Conservation (phyloP, 2,329 filamentous ascomycete species). For the Daldinia sp. region DNA sequence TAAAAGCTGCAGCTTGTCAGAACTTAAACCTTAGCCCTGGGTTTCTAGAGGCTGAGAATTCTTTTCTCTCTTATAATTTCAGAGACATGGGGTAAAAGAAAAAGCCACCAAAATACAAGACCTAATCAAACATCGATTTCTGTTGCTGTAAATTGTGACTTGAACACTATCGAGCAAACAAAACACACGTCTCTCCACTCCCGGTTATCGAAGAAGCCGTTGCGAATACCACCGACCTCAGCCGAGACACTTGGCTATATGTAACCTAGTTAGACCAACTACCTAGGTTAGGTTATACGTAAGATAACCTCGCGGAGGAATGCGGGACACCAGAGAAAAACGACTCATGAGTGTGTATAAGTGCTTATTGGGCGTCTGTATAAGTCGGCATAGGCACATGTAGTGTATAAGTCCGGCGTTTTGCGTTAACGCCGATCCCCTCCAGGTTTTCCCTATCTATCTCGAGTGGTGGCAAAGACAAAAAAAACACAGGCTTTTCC, state of each 20-base stretch:
- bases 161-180: not conserved
- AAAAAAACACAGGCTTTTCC: not conserved
- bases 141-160: not conserved
- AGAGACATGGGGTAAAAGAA: slow-evolving; percentile 4
- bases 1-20: slow-evolving; percentile 2
- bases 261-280: not conserved
- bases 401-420: slow-evolving; percentile 7
- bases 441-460: slow-evolving; percentile 1
- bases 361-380: not conserved
- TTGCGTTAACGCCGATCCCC: not conserved
- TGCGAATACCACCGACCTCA: not conserved
- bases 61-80: not conserved
- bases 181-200: not conserved
- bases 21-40: not conserved
- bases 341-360: not conserved
- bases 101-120: not conserved
- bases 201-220: not conserved
- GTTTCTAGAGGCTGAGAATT: not conserved
- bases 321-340: slow-evolving; percentile 12
- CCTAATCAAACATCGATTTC: not conserved
- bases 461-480: not conserved
- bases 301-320: slow-evolving; percentile 23
- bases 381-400: not conserved
- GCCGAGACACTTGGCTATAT: slow-evolving; percentile 26
- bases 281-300: not conserved